phyloP scores from a whole-genome alignment of 306 rosid genomes.

The Lupinus albus region DNA sequence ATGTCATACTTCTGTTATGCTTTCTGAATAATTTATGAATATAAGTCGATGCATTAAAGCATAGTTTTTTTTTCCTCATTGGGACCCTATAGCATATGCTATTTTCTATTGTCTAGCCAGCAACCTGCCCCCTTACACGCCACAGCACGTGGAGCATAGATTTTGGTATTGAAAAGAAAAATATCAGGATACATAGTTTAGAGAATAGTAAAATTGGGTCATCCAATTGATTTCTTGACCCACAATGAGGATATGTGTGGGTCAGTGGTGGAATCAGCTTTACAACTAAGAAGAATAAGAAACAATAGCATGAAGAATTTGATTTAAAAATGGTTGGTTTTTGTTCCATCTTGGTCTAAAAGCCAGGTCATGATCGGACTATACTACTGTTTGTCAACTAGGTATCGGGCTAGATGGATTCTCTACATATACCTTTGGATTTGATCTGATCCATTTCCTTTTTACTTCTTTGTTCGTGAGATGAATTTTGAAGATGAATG shows the following conservation, averaged over 20 bases:
- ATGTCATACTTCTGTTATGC: conserved; percentile 39
- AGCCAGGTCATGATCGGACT: too few relatives aligned
- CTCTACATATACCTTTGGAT: too few relatives aligned
- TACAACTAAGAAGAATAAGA: conserved; percentile 42
- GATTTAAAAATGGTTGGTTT: conserved; percentile 24
- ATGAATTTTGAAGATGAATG: too few relatives aligned
- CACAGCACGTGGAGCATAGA: conserved; percentile 55
- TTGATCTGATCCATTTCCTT: too few relatives aligned
- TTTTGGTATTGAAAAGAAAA: conserved; percentile 18
- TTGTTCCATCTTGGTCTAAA: too few relatives aligned
- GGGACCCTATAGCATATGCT: conserved; percentile 57
- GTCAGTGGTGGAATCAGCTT: conserved; percentile 44
- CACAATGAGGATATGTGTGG: conserved; percentile 16
- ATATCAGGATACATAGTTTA: conserved; percentile 15
- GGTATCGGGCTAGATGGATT: too few relatives aligned
- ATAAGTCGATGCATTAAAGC: too few relatives aligned
- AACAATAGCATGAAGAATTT: conserved; percentile 6
- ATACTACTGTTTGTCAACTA: too few relatives aligned
- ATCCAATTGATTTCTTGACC: background rate
- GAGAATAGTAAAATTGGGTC: too few relatives aligned
- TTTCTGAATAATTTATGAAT: conserved; percentile 32
- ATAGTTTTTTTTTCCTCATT: background rate
- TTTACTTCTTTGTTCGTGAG: too few relatives aligned
- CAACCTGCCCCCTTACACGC: conserved; percentile 56
- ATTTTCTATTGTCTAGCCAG: conserved; percentile 39